A percentile compares a stretch with the other conserved stretches of the same genome.
These are phyloP conservation scores for Pleurotus ostreatus DNA, from an alignment of 768 basidiomycete species.

Conservation along the genomic window DNA sequence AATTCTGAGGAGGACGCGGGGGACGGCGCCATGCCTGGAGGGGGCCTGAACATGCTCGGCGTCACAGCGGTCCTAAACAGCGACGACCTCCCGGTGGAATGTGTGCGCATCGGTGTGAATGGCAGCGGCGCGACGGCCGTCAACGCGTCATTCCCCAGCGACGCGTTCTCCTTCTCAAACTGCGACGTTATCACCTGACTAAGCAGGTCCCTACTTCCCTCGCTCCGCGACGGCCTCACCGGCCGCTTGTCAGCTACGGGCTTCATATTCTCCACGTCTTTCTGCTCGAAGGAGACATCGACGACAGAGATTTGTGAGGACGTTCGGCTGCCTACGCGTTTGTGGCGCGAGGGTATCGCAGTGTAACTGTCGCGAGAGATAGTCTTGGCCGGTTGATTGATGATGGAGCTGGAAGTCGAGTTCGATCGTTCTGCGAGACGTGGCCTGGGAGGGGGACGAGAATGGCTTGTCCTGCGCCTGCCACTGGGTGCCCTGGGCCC, in stretches of 20 bases:
- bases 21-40: constrained; percentile 44
- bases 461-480: background rate
- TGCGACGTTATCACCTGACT: constrained; percentile 15
- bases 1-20: constrained; percentile 72
- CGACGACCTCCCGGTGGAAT: constrained; percentile 27
- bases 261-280: background rate
- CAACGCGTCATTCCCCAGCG: constrained; percentile 29
- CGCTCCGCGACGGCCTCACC: constrained; percentile 12
- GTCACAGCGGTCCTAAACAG: constrained; percentile 33
- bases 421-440: constrained; percentile 2
- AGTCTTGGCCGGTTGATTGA: background rate
- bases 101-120: constrained; percentile 42
- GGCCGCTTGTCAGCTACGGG: constrained; percentile 13
- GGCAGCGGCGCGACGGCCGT: constrained; percentile 22
- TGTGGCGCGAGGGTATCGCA: background rate
- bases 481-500: background rate
- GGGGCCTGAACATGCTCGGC: constrained; percentile 44
- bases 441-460: constrained; percentile 1
- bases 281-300: constrained; percentile 5
- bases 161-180: constrained; percentile 38
- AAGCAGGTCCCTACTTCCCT: constrained; percentile 8
- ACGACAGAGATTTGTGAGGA: constrained; percentile 1
- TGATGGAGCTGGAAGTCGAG: background rate
- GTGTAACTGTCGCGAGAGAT: background rate
- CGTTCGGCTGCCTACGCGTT: background rate